phyloP scores from a whole-genome alignment of 2,329 filamentous ascomycete species.

The Ophiostoma triangulosporum region DNA sequence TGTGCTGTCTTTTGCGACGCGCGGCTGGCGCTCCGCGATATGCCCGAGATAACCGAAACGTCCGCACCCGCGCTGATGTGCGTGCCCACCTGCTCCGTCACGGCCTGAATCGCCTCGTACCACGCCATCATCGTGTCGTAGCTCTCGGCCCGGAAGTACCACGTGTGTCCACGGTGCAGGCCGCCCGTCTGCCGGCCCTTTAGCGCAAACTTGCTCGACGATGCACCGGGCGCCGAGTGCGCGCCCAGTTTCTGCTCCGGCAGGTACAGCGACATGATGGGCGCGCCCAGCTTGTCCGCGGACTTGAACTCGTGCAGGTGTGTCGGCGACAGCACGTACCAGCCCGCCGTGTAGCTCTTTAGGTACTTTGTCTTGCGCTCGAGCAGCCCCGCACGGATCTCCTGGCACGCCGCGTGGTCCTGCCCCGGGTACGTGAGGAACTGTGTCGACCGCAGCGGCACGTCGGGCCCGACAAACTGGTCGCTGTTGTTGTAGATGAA shows the following conservation, averaged over 20 bases:
- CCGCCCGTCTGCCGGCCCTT: slow-evolving; percentile 88
- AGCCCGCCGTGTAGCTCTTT: slow-evolving; percentile 92
- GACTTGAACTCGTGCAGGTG: slow-evolving; percentile 98
- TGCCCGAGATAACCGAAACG: neutral
- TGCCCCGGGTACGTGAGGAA: slow-evolving; percentile 87
- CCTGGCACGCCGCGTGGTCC: slow-evolving; percentile 65
- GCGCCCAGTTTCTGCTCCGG: slow-evolving; percentile 92
- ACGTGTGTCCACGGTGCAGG: slow-evolving; percentile 72
- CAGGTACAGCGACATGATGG: slow-evolving; percentile 91
- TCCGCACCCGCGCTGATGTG: neutral
- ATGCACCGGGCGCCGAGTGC: slow-evolving; percentile 67
- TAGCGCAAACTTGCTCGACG: slow-evolving; percentile 93
- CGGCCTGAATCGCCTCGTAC: slow-evolving; percentile 80
- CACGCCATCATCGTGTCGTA: slow-evolving; percentile 96
- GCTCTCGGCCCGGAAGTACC: slow-evolving; percentile 58
- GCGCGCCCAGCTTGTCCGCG: slow-evolving; percentile 81
- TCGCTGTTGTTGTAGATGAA: slow-evolving; percentile 69
- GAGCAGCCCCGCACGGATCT: slow-evolving; percentile 79
- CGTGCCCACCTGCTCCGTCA: slow-evolving; percentile 36
- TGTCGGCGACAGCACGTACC: slow-evolving; percentile 93
- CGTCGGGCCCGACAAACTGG: slow-evolving; percentile 72
- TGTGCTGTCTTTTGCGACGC: neutral
- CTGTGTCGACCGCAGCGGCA: slow-evolving; percentile 64
- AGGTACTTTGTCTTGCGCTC: slow-evolving; percentile 98
- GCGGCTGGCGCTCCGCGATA: neutral